A percentile compares a stretch with the other conserved stretches of the same genome.
Evolutionary conservation across 495 filamentous ascomycete genomes (phyloP).

Genomic region (Tuber magnatum): DNA sequence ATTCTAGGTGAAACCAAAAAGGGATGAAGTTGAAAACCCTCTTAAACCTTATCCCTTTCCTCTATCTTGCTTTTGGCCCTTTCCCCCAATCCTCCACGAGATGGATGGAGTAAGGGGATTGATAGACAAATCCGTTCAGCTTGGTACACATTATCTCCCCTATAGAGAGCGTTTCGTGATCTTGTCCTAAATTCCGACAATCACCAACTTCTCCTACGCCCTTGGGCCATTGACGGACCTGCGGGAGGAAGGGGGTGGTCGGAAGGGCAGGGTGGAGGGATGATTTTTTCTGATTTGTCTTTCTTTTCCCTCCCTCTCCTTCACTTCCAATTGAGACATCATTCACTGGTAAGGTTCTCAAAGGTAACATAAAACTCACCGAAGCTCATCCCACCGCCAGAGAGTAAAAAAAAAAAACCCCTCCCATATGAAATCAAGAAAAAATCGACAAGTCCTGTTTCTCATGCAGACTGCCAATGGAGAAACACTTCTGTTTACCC

Average conservation of each 20-base stretch:
- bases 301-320: background rate
- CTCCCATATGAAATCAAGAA: background rate
- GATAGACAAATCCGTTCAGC: constrained; percentile 22
- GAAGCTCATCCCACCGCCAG: constrained; percentile 15
- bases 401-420: constrained; percentile 7
- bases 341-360: constrained; percentile 3
- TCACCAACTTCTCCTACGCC: background rate
- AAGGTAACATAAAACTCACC: constrained; percentile 11
- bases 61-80: background rate
- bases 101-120: background rate
- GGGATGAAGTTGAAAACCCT: background rate
- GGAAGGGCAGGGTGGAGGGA: constrained; percentile 9
- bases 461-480: background rate
- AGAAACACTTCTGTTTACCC: background rate
- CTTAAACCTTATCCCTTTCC: background rate
- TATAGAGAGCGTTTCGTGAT: background rate
- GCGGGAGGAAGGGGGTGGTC: constrained; percentile 11
- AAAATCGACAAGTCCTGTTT: background rate
- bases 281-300: constrained; percentile 11
- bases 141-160: background rate
- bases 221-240: constrained; percentile 23
- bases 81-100: background rate
- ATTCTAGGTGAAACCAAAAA: background rate
- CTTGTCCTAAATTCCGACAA: constrained; percentile 18
- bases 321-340: constrained; percentile 25